phyloP scores from a whole-genome alignment of 2,329 filamentous ascomycete genomes.

The Trichothecium sympodiale region DNA sequence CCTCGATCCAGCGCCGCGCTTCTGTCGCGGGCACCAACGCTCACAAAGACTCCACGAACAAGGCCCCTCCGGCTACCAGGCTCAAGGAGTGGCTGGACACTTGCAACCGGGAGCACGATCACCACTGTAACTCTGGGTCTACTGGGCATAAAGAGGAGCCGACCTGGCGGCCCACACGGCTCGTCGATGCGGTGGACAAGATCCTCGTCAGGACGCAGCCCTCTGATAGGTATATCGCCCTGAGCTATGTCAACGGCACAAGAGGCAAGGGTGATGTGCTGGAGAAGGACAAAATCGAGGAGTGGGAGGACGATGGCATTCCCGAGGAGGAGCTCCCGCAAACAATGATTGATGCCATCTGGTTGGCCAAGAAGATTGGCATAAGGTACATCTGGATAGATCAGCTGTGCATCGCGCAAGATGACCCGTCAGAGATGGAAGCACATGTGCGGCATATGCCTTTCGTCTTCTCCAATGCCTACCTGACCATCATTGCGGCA shows the following conservation, averaged over 20 bases:
- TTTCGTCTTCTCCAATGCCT: slow-evolving; percentile 31
- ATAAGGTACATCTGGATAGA: slow-evolving; percentile 35
- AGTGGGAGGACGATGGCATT: slow-evolving; percentile 19
- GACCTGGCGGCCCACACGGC: slow-evolving; percentile 28
- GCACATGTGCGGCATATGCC: slow-evolving; percentile 33
- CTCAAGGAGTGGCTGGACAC: slow-evolving; percentile 28
- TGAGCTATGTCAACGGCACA: slow-evolving; percentile 27
- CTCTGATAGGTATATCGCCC: slow-evolving; percentile 28
- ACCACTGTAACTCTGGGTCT: slow-evolving; percentile 21
- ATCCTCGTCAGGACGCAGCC: slow-evolving; percentile 26
- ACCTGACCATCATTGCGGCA: slow-evolving; percentile 32
- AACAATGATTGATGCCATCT: slow-evolving; percentile 32
- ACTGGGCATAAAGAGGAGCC: slow-evolving; percentile 1
- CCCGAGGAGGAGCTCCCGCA: slow-evolving; percentile 26
- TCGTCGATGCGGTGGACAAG: slow-evolving; percentile 28
- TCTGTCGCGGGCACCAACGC: slow-evolving; percentile 15
- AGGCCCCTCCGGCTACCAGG: no score
- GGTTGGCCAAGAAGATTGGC: slow-evolving; percentile 29
- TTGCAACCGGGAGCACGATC: slow-evolving; percentile 28
- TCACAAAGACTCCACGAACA: slow-evolving; percentile 6
- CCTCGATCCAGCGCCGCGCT: slow-evolving; percentile 17
- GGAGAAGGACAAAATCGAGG: slow-evolving; percentile 23
- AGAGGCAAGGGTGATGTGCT: slow-evolving; percentile 13
- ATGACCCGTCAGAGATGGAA: slow-evolving; percentile 26
- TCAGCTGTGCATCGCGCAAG: slow-evolving; percentile 32